A percentile compares a stretch with the other conserved stretches of the same genome.
Evolutionary conservation across 2,329 filamentous ascomycete genomes (phyloP).

Genomic region (Pseudogymnoascus sp.): DNA sequence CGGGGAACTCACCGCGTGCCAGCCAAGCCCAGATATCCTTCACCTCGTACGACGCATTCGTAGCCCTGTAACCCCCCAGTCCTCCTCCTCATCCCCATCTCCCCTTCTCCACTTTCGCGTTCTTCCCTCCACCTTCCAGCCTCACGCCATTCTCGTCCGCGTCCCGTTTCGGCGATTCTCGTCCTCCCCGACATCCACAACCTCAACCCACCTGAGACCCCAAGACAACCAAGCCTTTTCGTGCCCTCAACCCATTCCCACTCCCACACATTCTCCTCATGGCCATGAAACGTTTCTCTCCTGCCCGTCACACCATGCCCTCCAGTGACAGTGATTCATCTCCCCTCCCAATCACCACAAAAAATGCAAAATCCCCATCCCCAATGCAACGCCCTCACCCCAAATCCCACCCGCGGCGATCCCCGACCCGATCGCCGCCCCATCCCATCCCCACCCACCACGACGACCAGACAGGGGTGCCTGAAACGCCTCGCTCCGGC

Average conservation of each 20-base stretch:
- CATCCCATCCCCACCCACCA: neutral
- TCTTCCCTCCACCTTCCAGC: neutral
- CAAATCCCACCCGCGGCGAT: neutral
- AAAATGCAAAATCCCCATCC: neutral
- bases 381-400: neutral
- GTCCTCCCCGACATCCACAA: neutral
- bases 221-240: neutral
- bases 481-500: constrained; percentile 5
- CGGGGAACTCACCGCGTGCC: neutral
- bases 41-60: neutral
- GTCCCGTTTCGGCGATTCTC: neutral
- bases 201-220: neutral
- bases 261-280: neutral
- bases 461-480: neutral
- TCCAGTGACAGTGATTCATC: neutral
- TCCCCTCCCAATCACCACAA: neutral
- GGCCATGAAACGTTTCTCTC: neutral
- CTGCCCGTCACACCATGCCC: neutral
- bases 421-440: constrained; percentile 3
- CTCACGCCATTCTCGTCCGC: neutral
- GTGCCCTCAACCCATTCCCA: neutral
- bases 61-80: neutral
- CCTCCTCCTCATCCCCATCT: neutral
- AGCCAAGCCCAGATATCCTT: neutral
- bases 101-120: neutral